Base-by-base conservation (phyloP, 148 eudicot genomes). In the Diospyros kaki region DNA sequence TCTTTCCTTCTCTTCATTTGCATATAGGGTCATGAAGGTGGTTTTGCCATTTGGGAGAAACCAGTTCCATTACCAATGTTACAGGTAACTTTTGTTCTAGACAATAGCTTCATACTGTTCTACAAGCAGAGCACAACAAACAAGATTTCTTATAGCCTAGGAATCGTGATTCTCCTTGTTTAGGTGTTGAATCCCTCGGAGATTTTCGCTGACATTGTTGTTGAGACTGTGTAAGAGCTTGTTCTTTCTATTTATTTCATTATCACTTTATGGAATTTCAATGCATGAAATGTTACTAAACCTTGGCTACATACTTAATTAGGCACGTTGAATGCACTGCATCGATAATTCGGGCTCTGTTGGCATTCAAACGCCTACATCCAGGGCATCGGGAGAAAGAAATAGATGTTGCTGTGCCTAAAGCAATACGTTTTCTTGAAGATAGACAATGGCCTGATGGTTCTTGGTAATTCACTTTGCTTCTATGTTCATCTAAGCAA, bases 181-280 rank as follows among this genome's bases (percentile, higher is more conserved):
- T 64, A 85, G 86, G 67, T 58, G 38, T 76, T 85, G 74, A 85
- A 85, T 68, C 88, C 88, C 61, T 80, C 88, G 9, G 88, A 85
- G 62, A 52, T 85, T 38, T 84, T 85, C 74, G 86, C 86, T 2
- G 84, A 85, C 67, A 83, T 80, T 45, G 82, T 85, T 13, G 74
- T 85, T 18, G 84, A 85, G 76, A 77, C 65, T 64, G 88, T 80
- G 86, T 85, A 78, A 75, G 84, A 41, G 10, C 18, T 73, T 18
- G 3, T 2, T 39, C 6, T 52, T 52, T 2, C 17, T 42, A 50
- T 13, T 39, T n/a, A 43, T 14, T 41, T 61, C 39, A 5, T 9
- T 69, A 12, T 44, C 4, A 40, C 46, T 17, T 7, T 12, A 28
- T 28, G 28, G 28, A 28, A 28, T 28, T 28, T 28, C 28, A 28